Evolutionary conservation across 1,284 basidiomycete species (phyloP).

Genomic region (Apiotrichum laibachii): DNA sequence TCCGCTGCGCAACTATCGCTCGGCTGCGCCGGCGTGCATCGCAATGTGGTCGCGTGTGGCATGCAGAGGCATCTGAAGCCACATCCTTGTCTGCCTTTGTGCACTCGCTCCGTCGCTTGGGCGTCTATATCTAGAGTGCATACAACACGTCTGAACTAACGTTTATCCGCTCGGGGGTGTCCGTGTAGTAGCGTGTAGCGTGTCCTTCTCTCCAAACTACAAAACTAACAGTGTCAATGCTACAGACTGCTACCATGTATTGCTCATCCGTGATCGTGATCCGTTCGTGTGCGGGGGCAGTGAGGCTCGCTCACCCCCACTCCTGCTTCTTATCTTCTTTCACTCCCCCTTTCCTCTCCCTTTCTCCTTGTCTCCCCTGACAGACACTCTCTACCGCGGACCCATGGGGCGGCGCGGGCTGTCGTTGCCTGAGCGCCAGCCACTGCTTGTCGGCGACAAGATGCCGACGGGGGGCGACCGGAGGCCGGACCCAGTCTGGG

Average conservation of each 20-base stretch:
- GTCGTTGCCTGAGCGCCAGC: neutral
- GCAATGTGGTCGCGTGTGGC: too few species aligned
- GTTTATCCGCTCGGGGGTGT: neutral
- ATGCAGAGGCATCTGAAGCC: too few species aligned
- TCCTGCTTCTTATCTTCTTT: neutral
- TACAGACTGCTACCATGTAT: neutral
- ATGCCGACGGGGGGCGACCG: neutral
- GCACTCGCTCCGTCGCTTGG: neutral
- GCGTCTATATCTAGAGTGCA: neutral
- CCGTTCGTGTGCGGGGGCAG: too few species aligned
- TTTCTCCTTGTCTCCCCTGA: neutral
- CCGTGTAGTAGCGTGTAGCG: neutral
- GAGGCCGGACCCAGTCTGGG: neutral
- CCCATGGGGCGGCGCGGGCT: slow-evolving; percentile 1
- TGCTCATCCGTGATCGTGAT: too few species aligned
- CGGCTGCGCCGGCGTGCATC: too few species aligned
- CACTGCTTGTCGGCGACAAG: too few species aligned
- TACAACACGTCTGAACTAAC: neutral
- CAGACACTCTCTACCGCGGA: neutral
- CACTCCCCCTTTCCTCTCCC: neutral
- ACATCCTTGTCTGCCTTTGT: too few species aligned
- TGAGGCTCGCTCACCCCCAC: too few species aligned
- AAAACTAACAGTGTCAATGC: neutral
- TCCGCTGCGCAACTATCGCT: too few species aligned
- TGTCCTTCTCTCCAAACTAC: too few species aligned